Conservation (phyloP, 805 yeast species). For the Wickerhamiella nectarea region DNA sequence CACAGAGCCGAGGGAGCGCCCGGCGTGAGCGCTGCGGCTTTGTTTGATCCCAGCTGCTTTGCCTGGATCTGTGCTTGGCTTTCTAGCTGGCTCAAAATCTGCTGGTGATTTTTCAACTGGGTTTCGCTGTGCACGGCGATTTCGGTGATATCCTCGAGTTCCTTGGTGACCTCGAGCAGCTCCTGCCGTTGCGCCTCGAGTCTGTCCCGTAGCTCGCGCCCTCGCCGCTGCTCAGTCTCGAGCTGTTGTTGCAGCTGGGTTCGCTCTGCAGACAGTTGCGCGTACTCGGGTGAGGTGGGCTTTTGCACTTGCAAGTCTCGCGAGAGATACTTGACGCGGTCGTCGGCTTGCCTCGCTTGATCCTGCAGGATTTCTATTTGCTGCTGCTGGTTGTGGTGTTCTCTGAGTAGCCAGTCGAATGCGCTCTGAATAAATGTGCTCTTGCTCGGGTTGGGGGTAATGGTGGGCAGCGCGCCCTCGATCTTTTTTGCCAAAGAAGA, state of each 20-base stretch:
- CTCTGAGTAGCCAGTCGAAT: constrained; percentile 14
- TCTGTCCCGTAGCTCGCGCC: constrained; percentile 21
- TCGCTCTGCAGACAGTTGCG: constrained; percentile 4
- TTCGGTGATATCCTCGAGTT: constrained; percentile 27
- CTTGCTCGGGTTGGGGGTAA: constrained; percentile 15
- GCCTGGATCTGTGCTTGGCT: constrained; percentile 13
- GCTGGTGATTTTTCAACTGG: constrained; percentile 17
- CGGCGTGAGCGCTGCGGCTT: constrained; percentile 11
- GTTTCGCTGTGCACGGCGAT: constrained; percentile 27
- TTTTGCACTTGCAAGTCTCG: background rate
- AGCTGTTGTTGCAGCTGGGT: constrained; percentile 7
- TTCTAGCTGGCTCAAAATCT: constrained; percentile 19
- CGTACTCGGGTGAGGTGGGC: constrained; percentile 4
- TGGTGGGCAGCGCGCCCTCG: constrained; percentile 11
- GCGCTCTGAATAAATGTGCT: constrained; percentile 12
- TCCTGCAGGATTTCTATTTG: constrained; percentile 13
- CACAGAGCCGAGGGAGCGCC: constrained; percentile 20
- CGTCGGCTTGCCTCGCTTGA: constrained; percentile 15
- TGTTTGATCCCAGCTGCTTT: constrained; percentile 13
- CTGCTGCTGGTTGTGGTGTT: constrained; percentile 11
- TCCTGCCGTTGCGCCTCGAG: constrained; percentile 23
- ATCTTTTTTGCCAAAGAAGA: constrained; percentile 11
- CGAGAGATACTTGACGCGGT: constrained; percentile 12
- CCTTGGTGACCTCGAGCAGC: constrained; percentile 22
- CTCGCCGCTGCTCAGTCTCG: constrained; percentile 14